Evolutionary conservation across 176 grass and related monocot species (phyloP), one percentile per base, ranked within the genome.

Genomic region (Oryza officinalis): DNA sequence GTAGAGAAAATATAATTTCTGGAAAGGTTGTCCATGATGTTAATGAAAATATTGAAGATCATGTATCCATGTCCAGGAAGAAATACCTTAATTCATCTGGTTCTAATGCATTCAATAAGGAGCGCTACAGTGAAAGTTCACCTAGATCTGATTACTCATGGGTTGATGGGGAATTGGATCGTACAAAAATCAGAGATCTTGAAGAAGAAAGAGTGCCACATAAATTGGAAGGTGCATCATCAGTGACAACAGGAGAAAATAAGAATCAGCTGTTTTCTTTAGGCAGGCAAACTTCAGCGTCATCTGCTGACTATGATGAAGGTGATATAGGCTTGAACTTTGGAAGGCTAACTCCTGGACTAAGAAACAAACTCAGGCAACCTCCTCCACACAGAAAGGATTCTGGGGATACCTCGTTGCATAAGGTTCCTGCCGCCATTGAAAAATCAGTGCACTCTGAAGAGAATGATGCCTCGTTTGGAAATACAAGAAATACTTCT

Each of bases 311-410:
- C 78, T 65, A 67, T 8, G 67, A 86, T 54, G 82, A 81, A 74
- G 77, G 63, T 90, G 81, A 71, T 44, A n/a, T 44, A 26, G 71
- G 81, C 45, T 77, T 99, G 54, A 90, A 90, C n/a, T 84, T 94
- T 57, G 86, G 80, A 89, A 96, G 69, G 54, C 83, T 99, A 89
- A 96, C 81, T 33, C 89, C 89, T 90, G 96, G 96, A 71, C 59
- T 96, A 15, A 92, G 88, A 88, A 96, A 94, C 49, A 96, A 76
- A 89, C 77, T 63, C 78, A 80, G 76, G 73, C 78, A 59, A 60
- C 85, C 13, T 85, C 71, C 87, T 65, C 82, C 85, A 27, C 92
- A 90, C 77, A 60, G 35, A 60, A 90, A 79, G 72, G 80, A 75
- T 74, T 78, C 80, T 11, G 63, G 68, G 41, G 78, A 54, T 66